These are phyloP conservation scores for Penicillium sp. DNA, from an alignment of 2,329 filamentous ascomycete species.

Conservation along the genomic window DNA sequence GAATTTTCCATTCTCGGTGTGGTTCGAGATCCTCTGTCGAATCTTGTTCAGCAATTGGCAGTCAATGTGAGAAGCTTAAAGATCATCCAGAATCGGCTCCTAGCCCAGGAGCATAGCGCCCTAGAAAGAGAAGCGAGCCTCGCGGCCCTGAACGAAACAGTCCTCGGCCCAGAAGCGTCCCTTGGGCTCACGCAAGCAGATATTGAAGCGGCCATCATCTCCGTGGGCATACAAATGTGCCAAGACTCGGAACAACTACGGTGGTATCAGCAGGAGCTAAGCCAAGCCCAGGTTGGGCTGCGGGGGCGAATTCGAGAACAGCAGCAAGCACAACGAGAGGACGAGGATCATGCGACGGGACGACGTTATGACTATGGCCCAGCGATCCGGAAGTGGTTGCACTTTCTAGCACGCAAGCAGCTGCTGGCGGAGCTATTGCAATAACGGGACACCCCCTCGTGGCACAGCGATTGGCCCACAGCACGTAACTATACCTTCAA, in stretches of 20 bases:
- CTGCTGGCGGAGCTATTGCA: conserved; percentile 46
- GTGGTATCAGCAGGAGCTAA: conserved; percentile 27
- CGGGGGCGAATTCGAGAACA: conserved; percentile 41
- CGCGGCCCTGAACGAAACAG: conserved; percentile 18
- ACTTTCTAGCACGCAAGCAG: conserved; percentile 65
- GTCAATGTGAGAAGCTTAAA: conserved; percentile 48
- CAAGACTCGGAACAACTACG: conserved; percentile 31
- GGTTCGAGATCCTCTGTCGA: conserved; percentile 62
- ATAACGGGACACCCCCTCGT: conserved; percentile 16
- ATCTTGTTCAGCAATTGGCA: conserved; percentile 45
- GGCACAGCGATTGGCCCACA: conserved; percentile 19
- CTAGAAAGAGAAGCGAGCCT: background rate
- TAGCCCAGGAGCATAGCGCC: background rate
- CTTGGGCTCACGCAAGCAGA: conserved; percentile 31
- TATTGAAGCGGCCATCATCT: conserved; percentile 35
- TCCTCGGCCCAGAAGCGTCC: conserved; percentile 38
- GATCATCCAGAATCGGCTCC: conserved; percentile 34
- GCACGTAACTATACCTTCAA: background rate
- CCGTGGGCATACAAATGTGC: conserved; percentile 25
- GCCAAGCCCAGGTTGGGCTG: conserved; percentile 32
- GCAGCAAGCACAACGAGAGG: conserved; percentile 35
- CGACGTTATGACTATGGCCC: conserved; percentile 64
- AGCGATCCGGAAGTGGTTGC: conserved; percentile 67
- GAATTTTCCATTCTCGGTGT: conserved; percentile 78
- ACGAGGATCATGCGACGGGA: conserved; percentile 43